Evolutionary conservation across 2,329 filamentous ascomycete species (phyloP), one percentile per base, ranked within the genome.

Genomic region (Apiospora phragmitis): DNA sequence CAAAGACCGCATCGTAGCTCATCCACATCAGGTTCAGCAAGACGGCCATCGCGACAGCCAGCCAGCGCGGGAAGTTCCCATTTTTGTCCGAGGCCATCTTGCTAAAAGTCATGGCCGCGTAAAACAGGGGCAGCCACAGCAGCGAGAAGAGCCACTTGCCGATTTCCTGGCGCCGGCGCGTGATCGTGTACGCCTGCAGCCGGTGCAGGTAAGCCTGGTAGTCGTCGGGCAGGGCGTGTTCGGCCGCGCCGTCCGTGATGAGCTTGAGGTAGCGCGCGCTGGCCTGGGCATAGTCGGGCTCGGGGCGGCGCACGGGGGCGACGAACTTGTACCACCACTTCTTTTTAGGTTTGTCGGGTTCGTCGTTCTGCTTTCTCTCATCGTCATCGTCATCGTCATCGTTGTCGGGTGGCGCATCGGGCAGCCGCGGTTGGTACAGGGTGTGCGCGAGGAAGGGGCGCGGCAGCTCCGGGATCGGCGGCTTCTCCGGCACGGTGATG

Each of bases 221-320:
- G 69, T 93, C 91, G 6, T 86, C 81, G 0, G 96, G 96, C 0
- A 99, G 85, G n/a, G 86, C 85, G 78, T 96, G 92, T 79, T 98
- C 94, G 1, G 84, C 83, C 0, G 94, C 95, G 21, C 96, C 96
- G 74, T 92, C 89, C 18, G 87, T 89, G 75, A 99, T 89, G 68
- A 98, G 87, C 72, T 92, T 91, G 32, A 98, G 84, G 80, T 99
- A 98, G 16, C 96, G 91, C 59, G 89, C 85, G 2, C 94, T 97
- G 0, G 96, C 88, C 81, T 98, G 94, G 0, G 94, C 93, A 76
- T 95, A 94, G 70, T 87, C 86, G 1, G 90, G 87, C 69, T 92
- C 87, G 0, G 91, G 90, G 7, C 94, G 89, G 35, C 85, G 81
- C 3, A 80, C 80, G 3, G 81, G 82, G 1, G 79, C 74, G 8